These are phyloP conservation scores for Ramichloridium luteum DNA, from an alignment of 2,329 filamentous ascomycete genomes.

Conservation along the genomic window DNA sequence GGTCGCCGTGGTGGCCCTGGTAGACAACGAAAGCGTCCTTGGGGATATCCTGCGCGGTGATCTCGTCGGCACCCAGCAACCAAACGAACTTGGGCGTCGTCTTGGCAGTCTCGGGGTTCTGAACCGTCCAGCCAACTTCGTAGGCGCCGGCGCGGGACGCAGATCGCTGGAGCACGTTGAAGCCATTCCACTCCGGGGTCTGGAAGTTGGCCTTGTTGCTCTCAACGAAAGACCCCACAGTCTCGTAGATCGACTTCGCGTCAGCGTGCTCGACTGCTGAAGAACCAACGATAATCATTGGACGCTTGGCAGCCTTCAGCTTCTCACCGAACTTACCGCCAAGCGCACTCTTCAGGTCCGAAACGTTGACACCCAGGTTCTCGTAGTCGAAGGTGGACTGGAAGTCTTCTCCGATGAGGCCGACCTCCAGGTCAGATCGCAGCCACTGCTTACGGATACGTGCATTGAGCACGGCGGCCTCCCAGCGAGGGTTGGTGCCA, in stretches of 20 bases:
- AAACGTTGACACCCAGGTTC: constrained; percentile 69
- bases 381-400: constrained; percentile 93
- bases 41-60: constrained; percentile 72
- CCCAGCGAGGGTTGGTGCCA: constrained; percentile 88
- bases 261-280: constrained; percentile 83
- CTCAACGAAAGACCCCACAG: constrained; percentile 78
- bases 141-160: constrained; percentile 88
- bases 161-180: constrained; percentile 88
- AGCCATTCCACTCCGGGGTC: constrained; percentile 89
- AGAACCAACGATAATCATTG: constrained; percentile 94
- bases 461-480: constrained; percentile 89
- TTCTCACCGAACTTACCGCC: constrained; percentile 86
- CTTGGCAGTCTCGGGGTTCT: constrained; percentile 67
- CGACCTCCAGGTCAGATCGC: constrained; percentile 85
- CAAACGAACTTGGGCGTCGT: constrained; percentile 90
- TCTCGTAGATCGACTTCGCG: constrained; percentile 86
- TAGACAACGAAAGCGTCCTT: constrained; percentile 96
- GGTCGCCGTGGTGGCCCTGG: constrained; percentile 95
- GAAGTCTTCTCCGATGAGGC: constrained; percentile 79
- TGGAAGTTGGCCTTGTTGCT: constrained; percentile 83
- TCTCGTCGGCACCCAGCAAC: constrained; percentile 91
- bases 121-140: constrained; percentile 86
- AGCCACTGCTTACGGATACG: constrained; percentile 98
- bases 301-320: constrained; percentile 71
- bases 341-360: constrained; percentile 72